Evolutionary conservation across 768 basidiomycete genomes (phyloP), one percentile per base, ranked within the genome.

Genomic region (Tylopilus sp.): DNA sequence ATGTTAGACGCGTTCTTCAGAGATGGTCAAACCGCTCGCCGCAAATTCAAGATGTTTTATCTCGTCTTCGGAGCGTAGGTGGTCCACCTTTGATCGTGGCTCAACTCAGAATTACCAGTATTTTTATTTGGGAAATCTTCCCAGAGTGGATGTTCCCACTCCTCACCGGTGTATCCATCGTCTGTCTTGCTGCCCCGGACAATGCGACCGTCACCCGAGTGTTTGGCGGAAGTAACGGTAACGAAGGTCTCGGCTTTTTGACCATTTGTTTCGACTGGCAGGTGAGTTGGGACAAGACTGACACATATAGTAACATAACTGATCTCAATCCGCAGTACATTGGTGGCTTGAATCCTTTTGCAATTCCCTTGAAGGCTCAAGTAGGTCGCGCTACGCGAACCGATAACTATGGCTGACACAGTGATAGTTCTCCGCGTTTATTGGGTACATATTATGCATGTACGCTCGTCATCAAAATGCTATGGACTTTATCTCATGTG

Each of bases 161-260:
- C 24, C 61, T 85, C 36, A 84, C 83, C 2, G 83, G 83, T n/a
- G 71, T 85, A 50, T 81, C 79, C 17, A 72, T 86, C 29, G 75
- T 85, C 64, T 87, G 86, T 57, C 71, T 87, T 37, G 76, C 84
- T 3, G 80, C 78, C 4, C 65, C 74, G 37, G 58, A 56, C 14
- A 60, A 33, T n/a, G 33, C 63, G 14, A 22, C 55, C 3, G 57
- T 66, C 46, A 72, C 78, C 6, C 69, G 74, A 26, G 59, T 88
- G 0, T 87, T 88, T 53, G 87, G 87, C 28, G 87, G 87, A 6
- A 71, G 78, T 3, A 74, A 80, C 31, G 84, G 78, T 28, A 88
- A 87, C 59, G 85, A 88, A 64, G 86, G 85, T 0, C 71, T 87
- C 36, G 85, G 86, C 0, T 60, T 87, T 19, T 50, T 82, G 38